These are phyloP conservation scores for Fusarium staphyleae DNA, from an alignment of 2,329 filamentous ascomycete genomes.

Conservation along the genomic window DNA sequence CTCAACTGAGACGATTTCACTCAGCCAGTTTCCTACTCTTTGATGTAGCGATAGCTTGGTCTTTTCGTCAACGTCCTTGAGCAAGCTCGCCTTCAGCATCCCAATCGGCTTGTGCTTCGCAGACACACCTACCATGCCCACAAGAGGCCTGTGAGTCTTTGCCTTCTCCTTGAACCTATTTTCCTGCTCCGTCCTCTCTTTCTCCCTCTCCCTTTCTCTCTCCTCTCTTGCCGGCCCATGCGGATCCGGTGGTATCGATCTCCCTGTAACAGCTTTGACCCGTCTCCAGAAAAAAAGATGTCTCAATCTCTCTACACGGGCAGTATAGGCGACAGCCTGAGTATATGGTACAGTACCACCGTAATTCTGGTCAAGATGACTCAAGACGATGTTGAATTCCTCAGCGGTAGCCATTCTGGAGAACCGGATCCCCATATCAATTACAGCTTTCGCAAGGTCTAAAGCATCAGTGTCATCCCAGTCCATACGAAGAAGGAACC, in stretches of 20 bases:
- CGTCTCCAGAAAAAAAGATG: slow-evolving; percentile 28
- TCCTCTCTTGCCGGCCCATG: background rate
- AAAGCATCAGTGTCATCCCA: slow-evolving; percentile 1
- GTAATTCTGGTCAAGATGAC: background rate
- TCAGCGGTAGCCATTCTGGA: slow-evolving; percentile 19
- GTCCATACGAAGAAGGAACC: slow-evolving; percentile 23
- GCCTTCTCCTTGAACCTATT: background rate
- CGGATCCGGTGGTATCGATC: slow-evolving; percentile 18
- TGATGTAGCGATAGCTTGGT: slow-evolving; percentile 33
- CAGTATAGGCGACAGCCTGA: slow-evolving; percentile 13
- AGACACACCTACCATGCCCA: background rate
- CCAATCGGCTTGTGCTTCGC: slow-evolving; percentile 5
- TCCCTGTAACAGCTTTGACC: slow-evolving; percentile 17
- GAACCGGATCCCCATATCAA: slow-evolving; percentile 31
- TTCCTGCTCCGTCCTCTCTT: background rate
- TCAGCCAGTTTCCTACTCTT: slow-evolving; percentile 34
- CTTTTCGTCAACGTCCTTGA: slow-evolving; percentile 35
- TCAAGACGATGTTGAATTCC: slow-evolving; percentile 30
- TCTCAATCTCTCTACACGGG: background rate
- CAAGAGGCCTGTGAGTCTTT: background rate
- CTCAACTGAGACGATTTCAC: slow-evolving; percentile 24
- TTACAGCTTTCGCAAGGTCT: slow-evolving; percentile 21
- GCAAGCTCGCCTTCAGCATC: slow-evolving; percentile 23
- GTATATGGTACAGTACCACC: slow-evolving; percentile 13
- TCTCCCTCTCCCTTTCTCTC: background rate